phyloP scores from a whole-genome alignment of 176 grass and related monocot species.

The Panicum miliaceum region DNA sequence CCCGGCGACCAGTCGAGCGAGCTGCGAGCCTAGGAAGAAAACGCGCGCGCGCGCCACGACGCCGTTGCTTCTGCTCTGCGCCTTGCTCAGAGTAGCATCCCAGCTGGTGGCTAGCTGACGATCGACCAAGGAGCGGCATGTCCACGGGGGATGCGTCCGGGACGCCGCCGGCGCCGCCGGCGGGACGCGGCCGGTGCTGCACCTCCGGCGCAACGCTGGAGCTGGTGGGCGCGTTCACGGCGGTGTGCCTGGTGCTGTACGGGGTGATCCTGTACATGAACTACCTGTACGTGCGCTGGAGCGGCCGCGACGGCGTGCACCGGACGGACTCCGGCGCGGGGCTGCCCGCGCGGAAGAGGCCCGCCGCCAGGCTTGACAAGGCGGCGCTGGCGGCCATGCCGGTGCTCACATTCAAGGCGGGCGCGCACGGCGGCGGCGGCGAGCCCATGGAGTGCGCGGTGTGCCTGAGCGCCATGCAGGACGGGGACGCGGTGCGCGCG shows the following conservation, averaged over 20 bases:
- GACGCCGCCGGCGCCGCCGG: not conserved
- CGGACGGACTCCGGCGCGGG: conserved; percentile 1
- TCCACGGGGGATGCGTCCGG: not conserved
- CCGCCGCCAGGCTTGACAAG: conserved; percentile 37
- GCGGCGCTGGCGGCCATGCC: conserved; percentile 55
- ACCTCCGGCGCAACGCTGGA: conserved; percentile 54
- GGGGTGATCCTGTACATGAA: conserved; percentile 60
- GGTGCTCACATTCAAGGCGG: conserved; percentile 45
- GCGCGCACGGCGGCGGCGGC: not conserved
- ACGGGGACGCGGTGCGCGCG: conserved; percentile 59
- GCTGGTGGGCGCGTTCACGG: conserved; percentile 65
- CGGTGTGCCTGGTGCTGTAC: conserved; percentile 62
- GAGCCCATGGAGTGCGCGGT: conserved; percentile 45
- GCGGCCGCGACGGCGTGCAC: conserved; percentile 57
- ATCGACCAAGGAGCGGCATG: not conserved
- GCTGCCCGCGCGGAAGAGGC: conserved; percentile 13
- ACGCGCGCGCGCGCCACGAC: conserved; percentile 21
- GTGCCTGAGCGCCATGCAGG: conserved; percentile 64
- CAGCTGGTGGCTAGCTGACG: not conserved
- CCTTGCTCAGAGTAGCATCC: conserved; percentile 20
- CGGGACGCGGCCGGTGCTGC: conserved; percentile 28
- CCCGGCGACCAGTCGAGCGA: not conserved
- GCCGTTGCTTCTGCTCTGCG: not conserved
- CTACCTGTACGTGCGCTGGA: conserved; percentile 65
- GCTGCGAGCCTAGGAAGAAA: conserved; percentile 15